phyloP scores from a whole-genome alignment of 2,329 filamentous ascomycete species.

The Clonostachys rhizophaga region DNA sequence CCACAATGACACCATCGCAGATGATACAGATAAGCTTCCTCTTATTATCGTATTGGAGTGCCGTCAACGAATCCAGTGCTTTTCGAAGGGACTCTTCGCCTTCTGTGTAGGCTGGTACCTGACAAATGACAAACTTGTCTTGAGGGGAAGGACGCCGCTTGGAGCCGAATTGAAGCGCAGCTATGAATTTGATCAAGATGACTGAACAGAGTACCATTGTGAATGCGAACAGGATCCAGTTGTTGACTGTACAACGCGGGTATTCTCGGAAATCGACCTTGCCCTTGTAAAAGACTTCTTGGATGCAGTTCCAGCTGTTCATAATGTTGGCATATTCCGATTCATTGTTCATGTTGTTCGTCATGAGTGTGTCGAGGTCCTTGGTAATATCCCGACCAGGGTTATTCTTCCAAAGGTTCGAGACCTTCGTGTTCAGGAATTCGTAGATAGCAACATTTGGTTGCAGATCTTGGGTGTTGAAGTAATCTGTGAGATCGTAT shows the following conservation, averaged over 20 bases:
- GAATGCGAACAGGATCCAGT: conserved; percentile 84
- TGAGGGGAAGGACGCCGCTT: conserved; percentile 86
- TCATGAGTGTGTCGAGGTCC: conserved; percentile 53
- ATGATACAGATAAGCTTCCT: conserved; percentile 94
- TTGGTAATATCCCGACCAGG: conserved; percentile 75
- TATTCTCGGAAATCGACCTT: conserved; percentile 78
- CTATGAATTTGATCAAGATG: conserved; percentile 83
- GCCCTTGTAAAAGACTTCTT: conserved; percentile 79
- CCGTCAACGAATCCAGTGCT: conserved; percentile 89
- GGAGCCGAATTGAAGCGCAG: conserved; percentile 88
- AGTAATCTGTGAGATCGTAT: conserved; percentile 92
- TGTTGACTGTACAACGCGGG: conserved; percentile 78
- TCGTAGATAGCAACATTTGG: conserved; percentile 53
- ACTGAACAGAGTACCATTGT: conserved; percentile 78
- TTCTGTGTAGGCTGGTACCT: conserved; percentile 96
- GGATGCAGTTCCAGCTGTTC: conserved; percentile 75
- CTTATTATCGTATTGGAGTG: conserved; percentile 96
- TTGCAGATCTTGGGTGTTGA: conserved; percentile 62
- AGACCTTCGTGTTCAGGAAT: conserved; percentile 69
- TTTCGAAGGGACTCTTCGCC: conserved; percentile 93
- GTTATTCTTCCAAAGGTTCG: conserved; percentile 66
- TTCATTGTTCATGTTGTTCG: conserved; percentile 40
- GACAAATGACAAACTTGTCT: conserved; percentile 98
- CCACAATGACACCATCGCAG: conserved; percentile 95
- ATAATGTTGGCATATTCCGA: conserved; percentile 43